phyloP scores from a whole-genome alignment of 1,284 basidiomycete species.

The Ustilago xerochloae region DNA sequence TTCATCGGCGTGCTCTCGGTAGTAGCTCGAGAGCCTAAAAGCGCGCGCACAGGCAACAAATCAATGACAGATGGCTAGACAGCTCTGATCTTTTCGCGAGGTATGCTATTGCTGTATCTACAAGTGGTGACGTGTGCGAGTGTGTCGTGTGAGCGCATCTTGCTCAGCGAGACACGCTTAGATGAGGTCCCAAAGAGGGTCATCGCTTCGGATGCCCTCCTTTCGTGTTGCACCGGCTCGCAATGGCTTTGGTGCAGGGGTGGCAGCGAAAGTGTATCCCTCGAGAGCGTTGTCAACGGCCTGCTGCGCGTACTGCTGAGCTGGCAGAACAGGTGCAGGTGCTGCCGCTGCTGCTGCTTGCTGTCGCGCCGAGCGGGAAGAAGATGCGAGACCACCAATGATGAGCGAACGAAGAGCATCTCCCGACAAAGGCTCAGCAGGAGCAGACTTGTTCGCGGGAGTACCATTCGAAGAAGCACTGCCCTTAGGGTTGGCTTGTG shows the following conservation, averaged over 20 bases:
- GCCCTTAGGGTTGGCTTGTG: conserved; percentile 38
- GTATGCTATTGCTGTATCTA: conserved; percentile 14
- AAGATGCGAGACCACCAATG: conserved; percentile 47
- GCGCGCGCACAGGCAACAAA: neutral
- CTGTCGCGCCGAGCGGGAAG: conserved; percentile 22
- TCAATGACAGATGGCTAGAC: neutral
- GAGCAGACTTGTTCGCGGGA: conserved; percentile 18
- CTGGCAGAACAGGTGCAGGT: neutral
- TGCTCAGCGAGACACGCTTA: neutral
- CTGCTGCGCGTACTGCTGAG: conserved; percentile 29
- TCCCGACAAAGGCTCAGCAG: conserved; percentile 41
- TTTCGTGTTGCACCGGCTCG: conserved; percentile 27
- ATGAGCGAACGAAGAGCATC: conserved; percentile 51
- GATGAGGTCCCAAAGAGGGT: conserved; percentile 50
- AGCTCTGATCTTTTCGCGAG: neutral
- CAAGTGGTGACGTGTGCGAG: neutral
- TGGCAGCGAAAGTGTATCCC: conserved; percentile 20
- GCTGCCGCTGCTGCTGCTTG: conserved; percentile 15
- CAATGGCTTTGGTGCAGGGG: conserved; percentile 17
- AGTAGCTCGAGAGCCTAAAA: neutral
- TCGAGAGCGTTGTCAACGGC: conserved; percentile 30
- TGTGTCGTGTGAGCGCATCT: conserved; percentile 8
- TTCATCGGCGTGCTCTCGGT: no score
- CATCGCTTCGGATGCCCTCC: conserved; percentile 46
- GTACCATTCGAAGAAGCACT: conserved; percentile 19